Conservation (phyloP, 192 early-diverging fungal genomes). For the Linnemannia exigua region DNA sequence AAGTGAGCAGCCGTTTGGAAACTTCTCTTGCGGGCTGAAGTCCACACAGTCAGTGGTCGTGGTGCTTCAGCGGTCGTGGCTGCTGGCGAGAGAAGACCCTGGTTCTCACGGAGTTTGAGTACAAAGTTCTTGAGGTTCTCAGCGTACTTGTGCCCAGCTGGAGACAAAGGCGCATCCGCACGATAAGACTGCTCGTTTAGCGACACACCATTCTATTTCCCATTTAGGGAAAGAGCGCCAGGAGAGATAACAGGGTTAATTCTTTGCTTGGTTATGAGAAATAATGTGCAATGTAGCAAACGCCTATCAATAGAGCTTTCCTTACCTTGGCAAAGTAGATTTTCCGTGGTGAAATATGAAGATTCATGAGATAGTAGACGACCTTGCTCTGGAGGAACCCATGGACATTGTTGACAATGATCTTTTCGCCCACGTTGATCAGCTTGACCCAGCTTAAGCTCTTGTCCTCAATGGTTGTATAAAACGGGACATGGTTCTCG, state of each 20-base stretch:
- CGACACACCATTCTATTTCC: constrained; percentile 70
- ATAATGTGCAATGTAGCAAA: neutral
- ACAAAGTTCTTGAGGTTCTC: constrained; percentile 73
- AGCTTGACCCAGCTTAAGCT: constrained; percentile 80
- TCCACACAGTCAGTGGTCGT: constrained; percentile 74
- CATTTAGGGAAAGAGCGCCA: neutral
- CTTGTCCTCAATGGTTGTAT: constrained; percentile 77
- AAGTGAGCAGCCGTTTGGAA: constrained; percentile 82
- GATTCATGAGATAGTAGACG: constrained; percentile 80
- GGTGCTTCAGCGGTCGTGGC: constrained; percentile 10
- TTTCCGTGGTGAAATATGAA: constrained; percentile 74
- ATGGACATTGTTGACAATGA: constrained; percentile 86
- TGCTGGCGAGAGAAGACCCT: constrained; percentile 1
- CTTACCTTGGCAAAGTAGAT: constrained; percentile 77
- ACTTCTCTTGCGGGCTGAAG: constrained; percentile 76
- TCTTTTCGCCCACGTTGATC: constrained; percentile 85
- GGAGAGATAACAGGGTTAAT: neutral
- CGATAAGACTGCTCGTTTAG: constrained; percentile 77
- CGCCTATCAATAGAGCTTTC: neutral
- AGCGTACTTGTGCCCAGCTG: constrained; percentile 74
- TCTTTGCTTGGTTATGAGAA: neutral
- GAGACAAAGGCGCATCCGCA: constrained; percentile 77
- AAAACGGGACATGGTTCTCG: constrained; percentile 72
- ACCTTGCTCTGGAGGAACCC: constrained; percentile 84
- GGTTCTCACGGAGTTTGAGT: constrained; percentile 58